Base-by-base conservation (phyloP, 805 yeast species). In the Myxozyma monticola region DNA sequence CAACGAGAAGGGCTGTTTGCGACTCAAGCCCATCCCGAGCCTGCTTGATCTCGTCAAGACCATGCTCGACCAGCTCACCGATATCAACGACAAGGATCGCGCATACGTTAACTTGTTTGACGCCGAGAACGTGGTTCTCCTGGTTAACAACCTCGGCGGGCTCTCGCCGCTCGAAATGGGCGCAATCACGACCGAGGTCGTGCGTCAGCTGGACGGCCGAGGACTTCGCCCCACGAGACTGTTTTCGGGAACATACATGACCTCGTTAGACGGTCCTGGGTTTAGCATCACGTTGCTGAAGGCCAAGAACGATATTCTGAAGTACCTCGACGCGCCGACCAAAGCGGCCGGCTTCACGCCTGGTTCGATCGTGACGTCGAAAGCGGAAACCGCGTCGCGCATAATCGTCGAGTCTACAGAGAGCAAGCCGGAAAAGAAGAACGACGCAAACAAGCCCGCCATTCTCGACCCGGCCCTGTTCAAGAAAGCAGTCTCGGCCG, bases 261-360 rank as follows among this genome's bases (percentile, higher is more conserved):
- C 97, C 2, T 88, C 96, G 0, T 77, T 91, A 54, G 88, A 87
- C 66, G 91, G 96, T 15, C 93, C 95, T 9, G 98, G 98, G 1
- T 88, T 90, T 67, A 83, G 93, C 33, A 76, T 91, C 54, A 87
- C 97, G 2, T 71, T 90, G 44, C 72, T 91, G 60, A 89, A 88
- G 65, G 80, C 79, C 34, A 68, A 87, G 0, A 75, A 75, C 33
- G 76, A 83, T 3, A 70, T 78, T 21, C 65, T 88, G 40, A 76
- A 75, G 12, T 73, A 79, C 45, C 71, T 90, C 52, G 95, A 88
- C 65, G 72, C 76, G 4, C 83, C 83, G 37, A 84, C 96, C 0
- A 76, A 80, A 59, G 93, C 93, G 1, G 83, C 90, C 6, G 96
- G 86, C 12, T 90, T 97, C 96, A 80, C 63, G 68, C 2, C 73